Evolutionary conservation across 257 asterid genomes (phyloP), one percentile per base, ranked within the genome.

Genomic region (Gardenia jasminoides): DNA sequence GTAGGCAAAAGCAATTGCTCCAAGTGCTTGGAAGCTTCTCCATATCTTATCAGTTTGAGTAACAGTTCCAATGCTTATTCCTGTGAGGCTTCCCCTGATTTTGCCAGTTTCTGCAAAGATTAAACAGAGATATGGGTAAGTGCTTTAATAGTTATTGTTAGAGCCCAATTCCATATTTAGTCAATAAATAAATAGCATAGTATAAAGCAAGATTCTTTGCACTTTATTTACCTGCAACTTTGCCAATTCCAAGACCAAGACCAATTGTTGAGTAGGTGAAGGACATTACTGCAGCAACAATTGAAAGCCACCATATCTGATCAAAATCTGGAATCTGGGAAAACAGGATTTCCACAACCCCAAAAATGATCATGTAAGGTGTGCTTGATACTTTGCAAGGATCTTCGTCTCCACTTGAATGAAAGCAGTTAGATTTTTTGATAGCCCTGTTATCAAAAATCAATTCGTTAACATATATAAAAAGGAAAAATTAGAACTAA

Each of bases 1-100:
- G 73, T 92, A 93, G 31, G 98, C 98, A 77, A 93, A 92, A 66
- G 97, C 98, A 30, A 93, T 88, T 66, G 88, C 96, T 48, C 97
- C 98, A 48, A 93, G 91, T 61, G 97, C 91, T 81, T 94, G 96
- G 64, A 89, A 91, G 77, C 89, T 92, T 83, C 83, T 87, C 98
- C 98, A 92, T 31, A 94, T 81, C 80, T 94, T 94, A 52, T 90
- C 87, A 22, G 88, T 88, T 78, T 85, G 83, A 47, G 87, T 84
- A 43, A 90, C 92, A 19, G 85, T 83, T 28, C 94, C 98, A 47
- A 92, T 87, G 84, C 94, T 89, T 56, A 91, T 84, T 68, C 98
- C 97, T 36, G 96, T 89, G 2, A 90, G 71, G 76, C 97, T 91
- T 80, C 98, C 98, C 77, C 22, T 78, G 64, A 94, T 39, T 67